Base-by-base conservation (phyloP, 2,329 filamentous ascomycete genomes). In the Rhynchosporium agropyri region DNA sequence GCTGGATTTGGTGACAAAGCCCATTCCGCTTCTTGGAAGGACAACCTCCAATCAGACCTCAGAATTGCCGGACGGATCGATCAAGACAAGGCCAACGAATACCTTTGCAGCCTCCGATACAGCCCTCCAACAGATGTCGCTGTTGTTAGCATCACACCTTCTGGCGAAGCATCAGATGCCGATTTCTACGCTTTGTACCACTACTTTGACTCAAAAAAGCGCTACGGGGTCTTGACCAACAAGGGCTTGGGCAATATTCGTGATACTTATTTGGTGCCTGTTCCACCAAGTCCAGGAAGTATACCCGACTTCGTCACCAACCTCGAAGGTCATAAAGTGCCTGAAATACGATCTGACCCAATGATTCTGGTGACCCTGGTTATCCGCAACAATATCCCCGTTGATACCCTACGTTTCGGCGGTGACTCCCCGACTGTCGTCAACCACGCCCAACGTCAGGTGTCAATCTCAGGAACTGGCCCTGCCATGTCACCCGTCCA, bases 231-330 rank as follows among this genome's bases (percentile, higher is more conserved):
- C 1, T 83, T 97, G 6, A 88, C 88, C 13, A 90, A 94, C 73
- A 89, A 90, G 74, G 84, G 84, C 0, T 78, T 87, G 36, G 84
- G 86, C 26, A 89, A 92, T 64, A 89, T 97, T 55, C 89, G 92
- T 64, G 94, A 98, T 73, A 91, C 93, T 1, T 98, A 98, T 75
- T 84, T 98, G 38, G 89, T 97, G 9, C 94, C 95, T 0, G 85
- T 98, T 4, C 85, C 92, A 38, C 83, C 87, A 4, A 92, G 91
- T 31, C 81, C 85, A 31, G 81, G 80, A 40, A 84, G 84, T 56
- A 84, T 94, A 49, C 94, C 95, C 0, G 90, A 93, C 65, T 97
- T 97, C 71, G 86, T 97, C 75, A 85, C 92, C 65, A 90, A 96
- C 72, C 83, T 98, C n/a, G 88, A 91, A 66, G 89, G 94, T 70